Base-by-base conservation (phyloP, 2,329 filamentous ascomycete genomes). In the Orbilia ellipsospora region DNA sequence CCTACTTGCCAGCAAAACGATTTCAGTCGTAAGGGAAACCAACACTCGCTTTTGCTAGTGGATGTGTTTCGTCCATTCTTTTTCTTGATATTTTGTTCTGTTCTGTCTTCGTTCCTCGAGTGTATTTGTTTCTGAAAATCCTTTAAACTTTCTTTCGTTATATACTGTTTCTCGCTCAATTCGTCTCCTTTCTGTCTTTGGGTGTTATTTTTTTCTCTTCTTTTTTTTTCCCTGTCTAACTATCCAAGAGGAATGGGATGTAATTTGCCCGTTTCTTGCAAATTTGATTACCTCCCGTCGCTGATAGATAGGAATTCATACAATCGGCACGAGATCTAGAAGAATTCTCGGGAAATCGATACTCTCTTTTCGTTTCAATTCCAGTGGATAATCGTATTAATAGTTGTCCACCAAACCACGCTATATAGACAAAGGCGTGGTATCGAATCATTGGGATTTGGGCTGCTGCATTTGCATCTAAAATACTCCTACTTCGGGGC, bases 11-110 rank as follows among this genome's bases (percentile, higher is more conserved):
- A 74, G 57, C 63, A 36, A 56, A 56, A 55, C 62, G 36, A 60
- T 36, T 16, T 44, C 31, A 63, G 28, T 28, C 51, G 40, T 40
- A 56, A 42, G 51, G 55, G 70, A 74, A 67, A 68, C 63, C 57
- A 68, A 74, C 63, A 66, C 55, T 73, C 51, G 62, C 50, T 23
- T 62, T 26, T 18, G 69, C 57, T 54, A 52, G 70, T 74, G 63
- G n/a, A 54, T 69, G 64, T 69, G 64, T 69, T 69, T 75, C 66
- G 72, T 75, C 72, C 72, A 54, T 69, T 75, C 72, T 54, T 75
- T 75, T 75, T 67, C 42, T 59, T 55, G 31, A 13, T 42, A n/a
- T 70, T 57, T 26, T 40, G 67, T 55, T 40, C 59, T 18, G 20
- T 61, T 54, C 36, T 67, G 55, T 56, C 31, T 26, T 36, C 28